Evolutionary conservation across 164 flowering plant species (phyloP).

Genomic region (Kalanchoe fedtschenkoi): DNA sequence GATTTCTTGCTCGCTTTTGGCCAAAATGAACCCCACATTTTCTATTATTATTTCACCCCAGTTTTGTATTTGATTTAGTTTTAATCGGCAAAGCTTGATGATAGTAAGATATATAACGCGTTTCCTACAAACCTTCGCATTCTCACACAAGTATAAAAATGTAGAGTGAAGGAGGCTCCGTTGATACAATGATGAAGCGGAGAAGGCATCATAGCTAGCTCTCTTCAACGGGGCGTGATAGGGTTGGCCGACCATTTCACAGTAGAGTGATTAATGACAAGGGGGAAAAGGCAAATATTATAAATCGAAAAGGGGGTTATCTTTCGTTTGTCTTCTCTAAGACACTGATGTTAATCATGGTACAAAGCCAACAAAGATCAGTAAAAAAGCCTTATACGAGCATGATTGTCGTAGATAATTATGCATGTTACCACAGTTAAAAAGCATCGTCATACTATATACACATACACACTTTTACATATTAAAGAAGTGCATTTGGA

Average conservation of each 20-base stretch:
- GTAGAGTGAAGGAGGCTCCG: background rate
- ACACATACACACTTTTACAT: background rate
- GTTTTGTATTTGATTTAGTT: background rate
- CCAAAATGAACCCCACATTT: background rate
- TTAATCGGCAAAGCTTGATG: slow-evolving; percentile 4
- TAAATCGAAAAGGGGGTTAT: background rate
- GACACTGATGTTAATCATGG: slow-evolving; percentile 2
- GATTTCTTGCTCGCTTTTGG: background rate
- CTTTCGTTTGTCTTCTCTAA: background rate
- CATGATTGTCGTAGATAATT: background rate
- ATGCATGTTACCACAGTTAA: slow-evolving; percentile 3
- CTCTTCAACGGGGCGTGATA: background rate
- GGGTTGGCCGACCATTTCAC: slow-evolving; percentile 4
- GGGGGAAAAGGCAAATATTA: background rate
- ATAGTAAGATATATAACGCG: background rate
- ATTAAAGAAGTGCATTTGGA: background rate
- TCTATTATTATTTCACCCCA: background rate
- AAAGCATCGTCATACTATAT: background rate
- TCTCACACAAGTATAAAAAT: slow-evolving; percentile 3
- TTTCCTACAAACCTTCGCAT: background rate
- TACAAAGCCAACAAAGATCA: background rate
- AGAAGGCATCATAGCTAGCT: background rate
- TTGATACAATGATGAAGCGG: slow-evolving; percentile 3
- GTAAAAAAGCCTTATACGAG: background rate
- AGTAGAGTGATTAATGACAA: background rate